phyloP scores from a whole-genome alignment of 1,284 basidiomycete genomes.

The Fomitopsis pinicola region DNA sequence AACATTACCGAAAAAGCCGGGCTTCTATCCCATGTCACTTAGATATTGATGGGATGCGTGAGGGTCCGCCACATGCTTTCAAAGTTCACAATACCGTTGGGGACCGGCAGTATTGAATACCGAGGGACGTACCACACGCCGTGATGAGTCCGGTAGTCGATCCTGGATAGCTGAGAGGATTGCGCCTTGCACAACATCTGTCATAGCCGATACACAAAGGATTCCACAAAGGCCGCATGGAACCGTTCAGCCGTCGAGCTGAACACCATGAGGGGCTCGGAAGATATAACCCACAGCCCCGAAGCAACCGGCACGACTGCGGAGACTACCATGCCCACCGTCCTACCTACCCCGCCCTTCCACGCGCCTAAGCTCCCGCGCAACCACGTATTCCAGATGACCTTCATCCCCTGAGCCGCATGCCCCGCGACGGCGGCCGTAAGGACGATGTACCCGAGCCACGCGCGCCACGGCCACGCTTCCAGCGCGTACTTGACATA shows the following conservation, averaged over 20 bases:
- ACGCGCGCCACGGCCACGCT: constrained; percentile 55
- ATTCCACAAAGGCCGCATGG: constrained; percentile 30
- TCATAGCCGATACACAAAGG: constrained; percentile 27
- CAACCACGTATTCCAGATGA: constrained; percentile 50
- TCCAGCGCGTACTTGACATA: constrained; percentile 65
- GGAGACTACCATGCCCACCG: constrained; percentile 29
- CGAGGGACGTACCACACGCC: no score
- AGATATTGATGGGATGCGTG: no score
- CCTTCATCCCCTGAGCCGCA: constrained; percentile 48
- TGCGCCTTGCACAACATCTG: background rate
- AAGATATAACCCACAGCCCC: constrained; percentile 49
- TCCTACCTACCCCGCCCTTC: constrained; percentile 22
- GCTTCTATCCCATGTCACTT: no score
- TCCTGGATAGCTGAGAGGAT: background rate
- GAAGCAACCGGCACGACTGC: constrained; percentile 44
- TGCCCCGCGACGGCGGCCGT: constrained; percentile 50
- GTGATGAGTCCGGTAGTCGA: no score
- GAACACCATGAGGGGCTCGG: constrained; percentile 55
- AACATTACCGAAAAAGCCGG: no score
- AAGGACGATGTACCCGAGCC: constrained; percentile 56
- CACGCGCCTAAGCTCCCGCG: constrained; percentile 19
- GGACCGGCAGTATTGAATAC: no score
- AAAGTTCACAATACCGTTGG: no score
- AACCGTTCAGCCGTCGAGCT: constrained; percentile 46
- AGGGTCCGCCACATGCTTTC: no score